phyloP scores from a whole-genome alignment of 345 rosid species.

The Pelargonium nanum region DNA sequence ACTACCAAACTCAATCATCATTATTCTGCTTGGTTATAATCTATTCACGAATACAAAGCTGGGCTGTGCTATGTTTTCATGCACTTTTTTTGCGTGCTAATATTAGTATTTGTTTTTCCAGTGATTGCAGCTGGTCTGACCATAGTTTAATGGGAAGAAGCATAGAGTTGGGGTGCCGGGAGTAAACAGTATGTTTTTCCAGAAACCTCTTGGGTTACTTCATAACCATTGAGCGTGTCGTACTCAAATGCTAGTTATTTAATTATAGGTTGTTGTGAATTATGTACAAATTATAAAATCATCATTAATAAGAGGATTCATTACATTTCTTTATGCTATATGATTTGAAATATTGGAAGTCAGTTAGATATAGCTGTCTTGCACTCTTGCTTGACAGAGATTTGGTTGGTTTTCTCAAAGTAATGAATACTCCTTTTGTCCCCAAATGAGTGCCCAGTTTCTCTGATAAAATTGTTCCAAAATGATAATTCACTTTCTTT shows the following conservation, averaged over 20 bases:
- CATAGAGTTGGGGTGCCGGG: not conserved
- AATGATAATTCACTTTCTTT: too few species aligned
- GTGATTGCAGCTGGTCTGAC: too few species aligned
- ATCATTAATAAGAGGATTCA: not conserved
- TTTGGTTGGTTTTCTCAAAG: not conserved
- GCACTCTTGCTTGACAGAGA: too few species aligned
- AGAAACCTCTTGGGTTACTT: not conserved
- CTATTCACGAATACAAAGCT: not conserved
- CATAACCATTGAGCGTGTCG: not conserved
- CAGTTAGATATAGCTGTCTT: too few species aligned
- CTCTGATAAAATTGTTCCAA: too few species aligned
- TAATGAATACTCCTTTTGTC: not conserved
- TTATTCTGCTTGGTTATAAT: not conserved
- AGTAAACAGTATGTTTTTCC: not conserved
- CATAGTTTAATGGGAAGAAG: not conserved
- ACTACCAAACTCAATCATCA: not conserved
- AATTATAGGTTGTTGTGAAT: not conserved
- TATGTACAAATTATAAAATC: not conserved
- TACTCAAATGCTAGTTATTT: not conserved
- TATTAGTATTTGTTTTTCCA: not conserved
- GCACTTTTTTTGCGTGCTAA: not conserved
- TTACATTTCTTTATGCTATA: not conserved
- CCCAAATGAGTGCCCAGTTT: too few species aligned
- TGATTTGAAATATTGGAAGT: too few species aligned
- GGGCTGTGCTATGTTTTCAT: not conserved